Conservation (phyloP, 495 filamentous ascomycete species). For the Lophiostoma macrostomum region DNA sequence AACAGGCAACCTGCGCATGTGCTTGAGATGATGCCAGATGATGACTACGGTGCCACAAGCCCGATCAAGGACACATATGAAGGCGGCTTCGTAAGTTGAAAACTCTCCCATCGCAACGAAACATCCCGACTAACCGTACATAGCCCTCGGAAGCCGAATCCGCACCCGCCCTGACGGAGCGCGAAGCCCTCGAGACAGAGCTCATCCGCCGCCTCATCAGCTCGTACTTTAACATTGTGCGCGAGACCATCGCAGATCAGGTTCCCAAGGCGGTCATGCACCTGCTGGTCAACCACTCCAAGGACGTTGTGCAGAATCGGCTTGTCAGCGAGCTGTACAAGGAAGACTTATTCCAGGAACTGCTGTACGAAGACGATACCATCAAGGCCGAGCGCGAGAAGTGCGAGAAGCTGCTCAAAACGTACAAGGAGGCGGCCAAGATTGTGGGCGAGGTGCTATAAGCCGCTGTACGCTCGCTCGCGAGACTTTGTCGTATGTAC, state of each 20-base stretch:
- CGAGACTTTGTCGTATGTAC: neutral
- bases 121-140: slow-evolving; percentile 40
- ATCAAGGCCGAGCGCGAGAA: slow-evolving; percentile 98
- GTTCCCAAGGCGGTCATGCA: slow-evolving; percentile 99
- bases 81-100: slow-evolving; percentile 58
- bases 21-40: slow-evolving; percentile 29
- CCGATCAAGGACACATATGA: slow-evolving; percentile 44
- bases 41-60: slow-evolving; percentile 24
- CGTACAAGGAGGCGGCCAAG: slow-evolving; percentile 94
- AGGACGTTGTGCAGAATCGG: slow-evolving; percentile 94
- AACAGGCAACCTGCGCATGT: slow-evolving; percentile 47
- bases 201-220: slow-evolving; percentile 93
- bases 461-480: neutral
- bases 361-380: slow-evolving; percentile 94
- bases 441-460: slow-evolving; percentile 96
- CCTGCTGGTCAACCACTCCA: slow-evolving; percentile 94
- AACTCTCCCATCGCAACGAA: neutral
- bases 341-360: slow-evolving; percentile 86
- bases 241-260: slow-evolving; percentile 94
- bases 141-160: slow-evolving; percentile 49
- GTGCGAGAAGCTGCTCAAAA: slow-evolving; percentile 89
- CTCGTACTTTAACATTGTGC: slow-evolving; percentile 97
- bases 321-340: slow-evolving; percentile 94
- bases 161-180: slow-evolving; percentile 78
- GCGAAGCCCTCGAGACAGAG: slow-evolving; percentile 95